phyloP scores from a whole-genome alignment of 352 stramenopile genomes.

The Phytophthora podocarpi region DNA sequence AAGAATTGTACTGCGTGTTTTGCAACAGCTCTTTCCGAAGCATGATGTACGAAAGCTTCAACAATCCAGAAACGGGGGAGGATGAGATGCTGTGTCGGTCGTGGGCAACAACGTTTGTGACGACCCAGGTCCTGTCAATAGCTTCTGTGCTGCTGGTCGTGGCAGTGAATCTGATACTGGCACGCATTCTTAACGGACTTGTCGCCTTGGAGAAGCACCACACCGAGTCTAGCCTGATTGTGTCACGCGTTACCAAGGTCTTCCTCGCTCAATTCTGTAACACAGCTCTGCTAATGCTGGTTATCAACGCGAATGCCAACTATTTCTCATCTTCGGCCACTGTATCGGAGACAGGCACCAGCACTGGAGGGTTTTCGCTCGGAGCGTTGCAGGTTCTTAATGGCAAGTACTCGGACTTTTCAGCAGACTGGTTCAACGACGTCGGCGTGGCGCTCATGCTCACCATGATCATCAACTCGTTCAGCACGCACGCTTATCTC shows the following conservation, averaged over 20 bases:
- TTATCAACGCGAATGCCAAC: conserved; percentile 80
- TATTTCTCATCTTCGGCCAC: conserved; percentile 49
- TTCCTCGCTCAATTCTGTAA: conserved; percentile 87
- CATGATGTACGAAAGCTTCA: conserved; percentile 68
- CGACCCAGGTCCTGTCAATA: conserved; percentile 65
- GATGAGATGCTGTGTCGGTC: conserved; percentile 54
- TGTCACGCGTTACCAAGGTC: conserved; percentile 77
- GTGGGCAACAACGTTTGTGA: conserved; percentile 75
- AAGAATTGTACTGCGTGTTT: neutral
- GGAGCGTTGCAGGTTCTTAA: conserved; percentile 56
- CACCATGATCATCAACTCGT: conserved; percentile 84
- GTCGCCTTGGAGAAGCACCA: conserved; percentile 82
- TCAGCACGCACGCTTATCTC: conserved; percentile 69
- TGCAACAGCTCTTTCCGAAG: conserved; percentile 50
- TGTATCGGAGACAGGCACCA: conserved; percentile 21
- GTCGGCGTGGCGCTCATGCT: conserved; percentile 82
- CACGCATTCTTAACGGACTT: conserved; percentile 67
- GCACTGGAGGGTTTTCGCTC: conserved; percentile 27
- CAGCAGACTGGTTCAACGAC: conserved; percentile 77
- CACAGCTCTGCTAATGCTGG: conserved; percentile 74
- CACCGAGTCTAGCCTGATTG: conserved; percentile 71
- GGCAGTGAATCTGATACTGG: conserved; percentile 68
- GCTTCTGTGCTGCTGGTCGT: conserved; percentile 77
- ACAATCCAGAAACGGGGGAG: conserved; percentile 41
- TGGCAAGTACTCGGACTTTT: conserved; percentile 84